Evolutionary conservation across 2,329 filamentous ascomycete genomes (phyloP), one percentile per base, ranked within the genome.

Genomic region (Metarhizium sp.): DNA sequence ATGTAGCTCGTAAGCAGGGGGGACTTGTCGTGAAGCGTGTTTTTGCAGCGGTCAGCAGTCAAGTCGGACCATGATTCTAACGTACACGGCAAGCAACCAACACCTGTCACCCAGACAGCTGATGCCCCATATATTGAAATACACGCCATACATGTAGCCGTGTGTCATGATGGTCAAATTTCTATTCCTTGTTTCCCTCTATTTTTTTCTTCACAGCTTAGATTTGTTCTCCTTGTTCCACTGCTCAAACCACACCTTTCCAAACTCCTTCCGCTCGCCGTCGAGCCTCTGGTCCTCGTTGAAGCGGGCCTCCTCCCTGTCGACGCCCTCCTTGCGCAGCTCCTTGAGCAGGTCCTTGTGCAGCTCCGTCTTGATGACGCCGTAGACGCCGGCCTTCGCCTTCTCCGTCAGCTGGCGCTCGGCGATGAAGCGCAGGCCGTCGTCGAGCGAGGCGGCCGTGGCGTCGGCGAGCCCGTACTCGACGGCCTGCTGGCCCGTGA

Each of bases 291-390:
- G 65, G 52, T 67, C 60, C 11, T 69, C 69, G 49, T 74, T 73
- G 62, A 77, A 78, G 52, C 76, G 70, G 62, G 73, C 72, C 64
- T 83, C 78, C 58, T 78, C 75, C 38, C 64, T 67, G 34, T 76
- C 80, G 61, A 77, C 72, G 32, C 71, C 71, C 55, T 79, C 74
- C 3, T 72, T 73, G 55, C 78, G 78, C 60, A 91, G 67, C 62
- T 82, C 73, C 16, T 69, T 77, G 38, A 90, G 66, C 6, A 81
- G 79, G 66, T 87, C 82, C 25, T 81, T 76, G 69, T 86, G 90
- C 82, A 92, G 86, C 71, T 92, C 88, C 58, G 77, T 73, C 76
- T 91, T 92, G 66, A 94, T 71, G 54, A 77, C 65, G 3, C 86
- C 85, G 67, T 90, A 92, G 30, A 88, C 81, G 11, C 83, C 83